Conservation (phyloP, 1,284 basidiomycete genomes). For the Pyrrhoderma noxium region DNA sequence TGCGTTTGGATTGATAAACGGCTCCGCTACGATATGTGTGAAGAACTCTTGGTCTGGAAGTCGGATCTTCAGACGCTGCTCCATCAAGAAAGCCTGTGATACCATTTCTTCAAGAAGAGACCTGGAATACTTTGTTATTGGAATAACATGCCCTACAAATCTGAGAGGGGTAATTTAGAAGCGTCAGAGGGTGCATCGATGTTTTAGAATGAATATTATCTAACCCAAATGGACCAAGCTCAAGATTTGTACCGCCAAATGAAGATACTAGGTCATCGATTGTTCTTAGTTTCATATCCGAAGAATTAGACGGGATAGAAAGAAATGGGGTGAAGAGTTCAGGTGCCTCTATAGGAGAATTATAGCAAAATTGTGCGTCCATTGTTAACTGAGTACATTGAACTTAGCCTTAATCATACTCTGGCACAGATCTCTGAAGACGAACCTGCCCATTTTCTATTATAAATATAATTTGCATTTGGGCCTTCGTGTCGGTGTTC, state of each 20-base stretch:
- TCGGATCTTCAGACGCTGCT: no score
- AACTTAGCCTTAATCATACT: no score
- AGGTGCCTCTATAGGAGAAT: conserved; percentile 7
- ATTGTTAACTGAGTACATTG: not conserved
- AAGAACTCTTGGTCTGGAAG: no score
- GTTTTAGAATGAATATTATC: not conserved
- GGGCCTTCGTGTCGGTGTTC: no score
- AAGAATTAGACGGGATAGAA: conserved; percentile 1
- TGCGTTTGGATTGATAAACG: not conserved
- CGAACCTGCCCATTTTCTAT: no score
- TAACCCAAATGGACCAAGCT: conserved; percentile 11
- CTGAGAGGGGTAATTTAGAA: no score
- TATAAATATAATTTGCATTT: no score
- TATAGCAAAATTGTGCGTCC: conserved; percentile 4
- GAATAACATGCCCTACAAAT: conserved; percentile 10
- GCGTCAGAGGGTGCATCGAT: no score
- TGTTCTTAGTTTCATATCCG: conserved; percentile 5
- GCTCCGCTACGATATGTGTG: no score
- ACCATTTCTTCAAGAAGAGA: conserved; percentile 14
- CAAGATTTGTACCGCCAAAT: conserved; percentile 6
- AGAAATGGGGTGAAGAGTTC: conserved; percentile 8
- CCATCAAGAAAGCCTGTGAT: not conserved
- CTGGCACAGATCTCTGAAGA: no score
- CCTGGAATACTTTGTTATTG: conserved; percentile 9
- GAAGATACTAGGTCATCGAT: conserved; percentile 5